Evolutionary conservation across 805 yeast species (phyloP), one percentile per base, ranked within the genome.

Genomic region (Starmerella floris): DNA sequence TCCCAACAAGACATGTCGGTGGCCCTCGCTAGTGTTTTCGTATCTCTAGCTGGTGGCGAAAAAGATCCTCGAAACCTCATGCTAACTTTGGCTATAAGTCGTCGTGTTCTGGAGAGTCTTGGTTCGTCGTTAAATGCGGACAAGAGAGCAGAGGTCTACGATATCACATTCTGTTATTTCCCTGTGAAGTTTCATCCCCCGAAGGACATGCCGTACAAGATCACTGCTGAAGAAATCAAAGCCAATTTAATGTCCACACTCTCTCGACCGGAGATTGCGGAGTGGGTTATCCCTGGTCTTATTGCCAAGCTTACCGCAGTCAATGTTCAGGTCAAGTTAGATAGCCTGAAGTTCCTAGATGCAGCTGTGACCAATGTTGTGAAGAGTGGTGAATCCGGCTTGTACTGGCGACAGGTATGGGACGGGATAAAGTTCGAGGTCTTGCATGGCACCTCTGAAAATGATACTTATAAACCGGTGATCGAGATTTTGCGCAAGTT

Each of bases 131-230:
- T 66, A 4, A 62, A 65, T 2, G 65, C 73, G 50, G 60, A 33
- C 58, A 60, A n/a, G 63, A 59, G 54, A 26, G 79, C 79, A 50
- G 83, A 82, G 9, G 59, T 91, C 45, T 93, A 87, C 57, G 98
- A 91, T 57, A 74, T 81, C 28, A 68, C 83, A 32, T 93, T 88
- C 58, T 91, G 98, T 61, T 91, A 91, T 63, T 91, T 88, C 64
- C 99, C 99, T 11, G 87, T 91, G 34, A 81, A 95, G 1, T 91
- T 93, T 63, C 77, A 77, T 44, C 95, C 97, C 1, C 95, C 97
- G 3, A 66, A 70, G 51, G 83, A 83, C 58, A 95, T 88, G 53
- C 87, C 91, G 0, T 84, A 85, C 58, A 75, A 77, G 48, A 81
- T 84, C 50, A 75, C 94, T 0, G 74, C 84, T 1, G 72, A 69